Percentiles rank a stretch among this genome's conserved stretches.
These are phyloP conservation scores for Aquanectria penicillioides DNA, from an alignment of 2,329 filamentous ascomycete genomes.

Conservation along the genomic window DNA sequence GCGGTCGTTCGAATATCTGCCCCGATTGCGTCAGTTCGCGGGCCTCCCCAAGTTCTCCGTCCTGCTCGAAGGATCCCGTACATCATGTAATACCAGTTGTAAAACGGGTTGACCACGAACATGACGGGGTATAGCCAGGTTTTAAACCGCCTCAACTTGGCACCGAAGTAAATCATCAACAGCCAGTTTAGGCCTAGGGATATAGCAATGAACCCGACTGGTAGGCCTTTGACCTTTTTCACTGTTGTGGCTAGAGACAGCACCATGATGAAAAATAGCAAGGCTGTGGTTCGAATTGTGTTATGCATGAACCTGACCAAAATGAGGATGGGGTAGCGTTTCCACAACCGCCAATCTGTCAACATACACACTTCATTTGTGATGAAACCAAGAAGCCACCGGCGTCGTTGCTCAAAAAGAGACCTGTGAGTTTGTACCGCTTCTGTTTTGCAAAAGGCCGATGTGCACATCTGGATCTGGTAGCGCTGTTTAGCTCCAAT, in stretches of 20 bases:
- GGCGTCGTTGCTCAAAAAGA: constrained; percentile 90
- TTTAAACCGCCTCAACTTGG: constrained; percentile 88
- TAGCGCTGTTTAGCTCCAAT: constrained; percentile 92
- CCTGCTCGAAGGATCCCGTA: constrained; percentile 96
- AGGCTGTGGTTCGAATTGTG: constrained; percentile 91
- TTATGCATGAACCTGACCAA: constrained; percentile 94
- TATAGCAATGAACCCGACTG: constrained; percentile 92
- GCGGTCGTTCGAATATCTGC: constrained; percentile 81
- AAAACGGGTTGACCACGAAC: constrained; percentile 95
- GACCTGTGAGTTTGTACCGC: constrained; percentile 89
- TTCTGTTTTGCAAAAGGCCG: constrained; percentile 98
- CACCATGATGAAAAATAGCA: constrained; percentile 94
- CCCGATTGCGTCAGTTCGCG: constrained; percentile 85
- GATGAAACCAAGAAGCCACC: constrained; percentile 98
- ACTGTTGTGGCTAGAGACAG: constrained; percentile 87
- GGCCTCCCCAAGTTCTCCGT: constrained; percentile 94
- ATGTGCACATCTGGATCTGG: constrained; percentile 97
- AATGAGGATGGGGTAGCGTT: constrained; percentile 86
- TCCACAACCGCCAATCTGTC: constrained; percentile 93
- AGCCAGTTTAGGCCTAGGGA: constrained; percentile 94
- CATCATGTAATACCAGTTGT: constrained; percentile 99
- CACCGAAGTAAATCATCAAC: constrained; percentile 95
- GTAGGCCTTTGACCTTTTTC: constrained; percentile 80
- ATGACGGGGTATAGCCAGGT: constrained; percentile 95
- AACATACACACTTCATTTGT: constrained; percentile 99